Percentiles rank a stretch among this genome's conserved stretches.
phyloP scores from a whole-genome alignment of 345 rosid genomes.

The Camelina sativa region DNA sequence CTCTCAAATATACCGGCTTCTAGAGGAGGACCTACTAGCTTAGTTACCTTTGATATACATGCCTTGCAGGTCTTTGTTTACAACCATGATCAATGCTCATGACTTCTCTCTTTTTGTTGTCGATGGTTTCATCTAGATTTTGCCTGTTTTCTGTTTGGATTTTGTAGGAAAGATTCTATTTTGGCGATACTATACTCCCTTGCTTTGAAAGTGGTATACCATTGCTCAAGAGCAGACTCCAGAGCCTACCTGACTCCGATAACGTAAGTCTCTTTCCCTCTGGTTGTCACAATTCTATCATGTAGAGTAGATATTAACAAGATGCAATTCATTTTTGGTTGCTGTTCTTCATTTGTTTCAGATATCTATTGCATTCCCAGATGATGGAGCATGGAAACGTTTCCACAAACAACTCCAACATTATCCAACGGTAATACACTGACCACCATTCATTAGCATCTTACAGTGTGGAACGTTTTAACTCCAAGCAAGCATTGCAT shows the following conservation, averaged over 20 bases:
- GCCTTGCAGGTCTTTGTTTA: constrained; percentile 76
- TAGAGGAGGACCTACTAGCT: constrained; percentile 93
- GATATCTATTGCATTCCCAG: constrained; percentile 99
- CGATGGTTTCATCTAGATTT: constrained; percentile 14
- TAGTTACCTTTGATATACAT: constrained; percentile 97
- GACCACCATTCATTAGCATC: neutral
- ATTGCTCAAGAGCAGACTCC: constrained; percentile 82
- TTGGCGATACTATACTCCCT: constrained; percentile 90
- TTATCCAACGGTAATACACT: constrained; percentile 70
- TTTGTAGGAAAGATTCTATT: constrained; percentile 91
- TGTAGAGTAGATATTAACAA: neutral
- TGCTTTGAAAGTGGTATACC: constrained; percentile 98
- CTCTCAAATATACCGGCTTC: constrained; percentile 85
- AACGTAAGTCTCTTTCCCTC: constrained; percentile 53
- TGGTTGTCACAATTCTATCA: constrained; percentile 26
- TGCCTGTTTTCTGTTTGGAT: constrained; percentile 16
- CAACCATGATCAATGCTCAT: neutral
- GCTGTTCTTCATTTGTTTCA: constrained; percentile 44
- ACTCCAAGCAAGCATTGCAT: constrained; percentile 5
- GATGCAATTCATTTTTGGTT: neutral
- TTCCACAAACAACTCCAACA: constrained; percentile 97
- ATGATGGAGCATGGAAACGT: constrained; percentile 99
- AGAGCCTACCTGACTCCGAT: constrained; percentile 87
- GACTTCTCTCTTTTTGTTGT: neutral
- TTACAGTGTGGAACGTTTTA: neutral